Evolutionary conservation across 1,284 basidiomycete species (phyloP), one percentile per base, ranked within the genome.

Genomic region (Cutaneotrichosporon daszewskae): DNA sequence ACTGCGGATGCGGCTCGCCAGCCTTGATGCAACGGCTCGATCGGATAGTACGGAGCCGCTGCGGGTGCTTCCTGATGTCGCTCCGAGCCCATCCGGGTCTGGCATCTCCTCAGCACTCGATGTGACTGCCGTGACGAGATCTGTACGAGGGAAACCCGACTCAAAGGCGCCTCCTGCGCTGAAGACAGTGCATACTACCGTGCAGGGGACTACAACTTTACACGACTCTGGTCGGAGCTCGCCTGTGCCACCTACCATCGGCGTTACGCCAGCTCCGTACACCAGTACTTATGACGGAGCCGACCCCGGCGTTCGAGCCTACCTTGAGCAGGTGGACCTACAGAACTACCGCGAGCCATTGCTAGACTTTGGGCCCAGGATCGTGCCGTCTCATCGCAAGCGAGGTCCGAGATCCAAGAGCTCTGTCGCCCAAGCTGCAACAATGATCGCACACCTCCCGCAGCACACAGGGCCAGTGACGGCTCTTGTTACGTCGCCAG

Each of bases 311-410:
- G 85, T 95, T 51, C 84, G 80, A 60, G 84, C 86, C 41, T 73
- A 90, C 37, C 74, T 96, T 13, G 90, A 95, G 60, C 84, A 87
- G 42, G 75, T 91, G n/a, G 92, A 90, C 62, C 74, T 89, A 36
- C 87, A 92, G 60, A 87, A 83, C 54, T 76, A 74, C 59, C 81
- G 83, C 25, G 87, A 92, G 54, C 76, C 88, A 1, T 80, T 88
- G 48, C 77, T 83, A 27, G 90, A 96, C 61, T 92, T 96, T 60
- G 91, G 90, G 5, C 88, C 90, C 1, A 79, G 78, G 38, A 79
- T 91, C 3, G 83, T 84, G 0, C 84, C 87, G 12, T 71, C 83
- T 11, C 81, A 86, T 27, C 77, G 85, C 31, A 81, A 85, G 81
- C 86, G 59, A 76, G 75, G 50, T 77, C 72, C 79, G 7, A 68